Percentiles rank a stretch among this genome's conserved stretches.
Evolutionary conservation across 164 flowering plant species (phyloP).

Genomic region (Piper betle): DNA sequence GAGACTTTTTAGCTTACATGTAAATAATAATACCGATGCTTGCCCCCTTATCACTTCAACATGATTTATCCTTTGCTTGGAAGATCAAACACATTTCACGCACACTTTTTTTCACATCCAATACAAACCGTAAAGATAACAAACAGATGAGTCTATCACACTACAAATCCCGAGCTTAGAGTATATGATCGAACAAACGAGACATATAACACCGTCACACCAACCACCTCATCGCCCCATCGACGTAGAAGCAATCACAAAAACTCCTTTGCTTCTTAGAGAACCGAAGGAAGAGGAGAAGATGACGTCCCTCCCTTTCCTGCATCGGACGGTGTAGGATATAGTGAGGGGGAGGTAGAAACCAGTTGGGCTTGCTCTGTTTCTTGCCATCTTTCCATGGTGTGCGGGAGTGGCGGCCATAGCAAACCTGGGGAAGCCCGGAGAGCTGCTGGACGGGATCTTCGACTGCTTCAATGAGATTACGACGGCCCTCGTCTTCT

Average conservation of each 20-base stretch:
- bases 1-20: too few relatives aligned
- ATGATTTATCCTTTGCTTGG: not conserved
- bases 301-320: not conserved
- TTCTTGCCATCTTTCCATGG: conserved; percentile 16
- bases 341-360: not conserved
- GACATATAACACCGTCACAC: not conserved
- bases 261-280: conserved; percentile 28
- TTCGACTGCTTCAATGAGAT: conserved; percentile 90
- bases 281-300: conserved; percentile 10
- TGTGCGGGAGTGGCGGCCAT: not conserved
- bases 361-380: not conserved
- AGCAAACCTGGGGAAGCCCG: conserved; percentile 79
- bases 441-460: conserved; percentile 53
- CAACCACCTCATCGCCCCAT: conserved; percentile 9
- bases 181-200: not conserved
- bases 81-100: too few relatives aligned
- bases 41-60: not conserved
- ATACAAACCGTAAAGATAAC: too few relatives aligned
- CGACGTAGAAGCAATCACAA: conserved; percentile 38
- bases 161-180: not conserved
- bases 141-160: too few relatives aligned
- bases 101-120: too few relatives aligned
- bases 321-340: too few relatives aligned
- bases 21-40: not conserved
- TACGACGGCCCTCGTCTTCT: conserved; percentile 47